Conservation (phyloP, 768 basidiomycete genomes). For the Panaeolus papilionaceus region DNA sequence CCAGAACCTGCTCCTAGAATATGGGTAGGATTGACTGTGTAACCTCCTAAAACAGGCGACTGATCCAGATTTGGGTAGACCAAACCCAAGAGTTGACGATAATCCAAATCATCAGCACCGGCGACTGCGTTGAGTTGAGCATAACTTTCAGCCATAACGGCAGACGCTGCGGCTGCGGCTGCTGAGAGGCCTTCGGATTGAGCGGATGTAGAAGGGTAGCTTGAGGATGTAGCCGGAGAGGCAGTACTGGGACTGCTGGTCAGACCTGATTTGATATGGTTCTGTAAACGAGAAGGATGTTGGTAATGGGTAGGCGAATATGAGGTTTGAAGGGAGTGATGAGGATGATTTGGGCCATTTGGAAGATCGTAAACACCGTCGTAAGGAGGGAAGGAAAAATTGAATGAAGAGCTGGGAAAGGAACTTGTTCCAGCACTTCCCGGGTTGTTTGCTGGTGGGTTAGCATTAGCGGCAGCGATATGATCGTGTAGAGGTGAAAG, state of each 20-base stretch:
- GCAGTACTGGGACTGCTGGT: constrained; percentile 14
- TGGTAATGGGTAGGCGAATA: constrained; percentile 20
- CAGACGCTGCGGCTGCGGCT: constrained; percentile 67
- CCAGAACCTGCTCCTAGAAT: constrained; percentile 50
- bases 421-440: constrained; percentile 6
- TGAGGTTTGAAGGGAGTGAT: constrained; percentile 27
- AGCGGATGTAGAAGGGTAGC: constrained; percentile 34
- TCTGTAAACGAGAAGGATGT: constrained; percentile 19
- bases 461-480: constrained; percentile 47
- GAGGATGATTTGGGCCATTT: constrained; percentile 36
- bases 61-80: constrained; percentile 63
- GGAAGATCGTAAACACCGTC: constrained; percentile 67
- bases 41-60: constrained; percentile 48
- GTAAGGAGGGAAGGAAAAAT: constrained; percentile 73
- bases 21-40: constrained; percentile 93
- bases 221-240: constrained; percentile 27
- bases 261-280: neutral
- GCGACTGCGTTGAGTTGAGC: constrained; percentile 66
- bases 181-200: constrained; percentile 63
- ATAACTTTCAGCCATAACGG: constrained; percentile 77
- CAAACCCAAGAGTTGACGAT: constrained; percentile 69
- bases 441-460: constrained; percentile 29
- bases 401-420: constrained; percentile 75
- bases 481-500: constrained; percentile 32
- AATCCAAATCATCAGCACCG: constrained; percentile 69